Conservation (phyloP, 371 early-diverging fungal species). For the Apophysomyces variabilis region DNA sequence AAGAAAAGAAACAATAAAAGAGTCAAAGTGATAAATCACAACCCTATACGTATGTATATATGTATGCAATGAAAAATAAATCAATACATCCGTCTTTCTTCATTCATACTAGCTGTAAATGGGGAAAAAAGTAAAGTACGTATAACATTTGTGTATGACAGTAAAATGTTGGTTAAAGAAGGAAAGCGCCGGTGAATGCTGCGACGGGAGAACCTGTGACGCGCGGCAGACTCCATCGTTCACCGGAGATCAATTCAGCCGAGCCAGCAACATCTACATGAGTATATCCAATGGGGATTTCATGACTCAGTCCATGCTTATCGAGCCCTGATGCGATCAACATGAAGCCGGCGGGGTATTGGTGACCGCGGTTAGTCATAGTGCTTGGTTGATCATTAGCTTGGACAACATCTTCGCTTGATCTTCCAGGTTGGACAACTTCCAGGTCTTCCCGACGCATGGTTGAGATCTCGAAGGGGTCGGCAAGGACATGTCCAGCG, state of each 20-base stretch:
- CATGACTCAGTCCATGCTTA: conserved; percentile 70
- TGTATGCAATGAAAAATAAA: background rate
- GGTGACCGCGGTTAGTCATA: conserved; percentile 83
- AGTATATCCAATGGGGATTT: conserved; percentile 75
- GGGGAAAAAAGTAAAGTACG: too few relatives aligned
- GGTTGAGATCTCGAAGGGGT: conserved; percentile 85
- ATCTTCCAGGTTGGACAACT: conserved; percentile 64
- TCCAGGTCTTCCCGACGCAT: conserved; percentile 84
- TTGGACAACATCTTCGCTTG: conserved; percentile 84
- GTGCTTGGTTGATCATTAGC: conserved; percentile 77
- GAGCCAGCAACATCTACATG: conserved; percentile 89
- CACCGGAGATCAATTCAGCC: conserved; percentile 66
- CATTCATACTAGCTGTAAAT: too few relatives aligned
- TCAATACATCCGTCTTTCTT: background rate
- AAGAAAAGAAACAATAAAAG: too few relatives aligned
- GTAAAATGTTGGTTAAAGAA: conserved; percentile 35
- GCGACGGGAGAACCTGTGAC: conserved; percentile 82
- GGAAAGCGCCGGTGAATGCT: conserved; percentile 78
- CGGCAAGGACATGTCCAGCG: conserved; percentile 76
- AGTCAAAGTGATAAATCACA: background rate
- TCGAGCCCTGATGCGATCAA: conserved; percentile 79
- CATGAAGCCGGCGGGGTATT: conserved; percentile 89
- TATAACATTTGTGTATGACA: background rate
- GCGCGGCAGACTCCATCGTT: conserved; percentile 72
- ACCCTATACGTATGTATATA: background rate